phyloP scores from a whole-genome alignment of 495 filamentous ascomycete species.

The Xylaria nigripes region DNA sequence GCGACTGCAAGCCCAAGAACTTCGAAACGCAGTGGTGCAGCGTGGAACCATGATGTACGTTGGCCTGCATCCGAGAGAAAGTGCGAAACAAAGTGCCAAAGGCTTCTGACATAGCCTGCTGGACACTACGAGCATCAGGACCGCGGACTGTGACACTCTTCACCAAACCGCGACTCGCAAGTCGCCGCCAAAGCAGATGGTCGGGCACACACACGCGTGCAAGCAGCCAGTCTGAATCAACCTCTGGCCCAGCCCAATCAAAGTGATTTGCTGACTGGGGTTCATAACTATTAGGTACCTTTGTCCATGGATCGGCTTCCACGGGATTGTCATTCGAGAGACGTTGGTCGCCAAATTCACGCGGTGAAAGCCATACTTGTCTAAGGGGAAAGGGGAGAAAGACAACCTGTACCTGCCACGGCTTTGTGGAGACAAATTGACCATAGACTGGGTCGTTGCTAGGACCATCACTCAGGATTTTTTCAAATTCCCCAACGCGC shows the following conservation, averaged over 20 bases:
- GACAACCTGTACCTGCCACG: slow-evolving; percentile 62
- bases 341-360: slow-evolving; percentile 40
- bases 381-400: slow-evolving; percentile 60
- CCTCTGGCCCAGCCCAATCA: slow-evolving; percentile 39
- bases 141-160: slow-evolving; percentile 48
- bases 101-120: slow-evolving; percentile 46
- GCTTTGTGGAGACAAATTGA: slow-evolving; percentile 37
- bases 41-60: slow-evolving; percentile 22
- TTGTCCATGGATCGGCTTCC: slow-evolving; percentile 50
- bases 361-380: slow-evolving; percentile 50
- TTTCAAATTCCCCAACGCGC: slow-evolving; percentile 52
- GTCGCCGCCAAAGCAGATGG: slow-evolving; percentile 49
- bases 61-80: slow-evolving; percentile 27
- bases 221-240: slow-evolving; percentile 45
- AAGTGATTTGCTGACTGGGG: slow-evolving; percentile 35
- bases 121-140: slow-evolving; percentile 52
- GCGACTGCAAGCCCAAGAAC: slow-evolving; percentile 43
- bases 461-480: slow-evolving; percentile 39
- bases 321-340: slow-evolving; percentile 30
- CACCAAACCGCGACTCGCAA: slow-evolving; percentile 59
- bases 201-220: slow-evolving; percentile 50
- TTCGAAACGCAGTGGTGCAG: slow-evolving; percentile 27
- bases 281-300: slow-evolving; percentile 41
- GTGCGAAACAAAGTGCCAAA: slow-evolving; percentile 47
- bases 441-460: slow-evolving; percentile 32